A percentile compares a stretch with the other conserved stretches of the same genome.
These are phyloP conservation scores for Phlyctochytrium arcticum DNA, from an alignment of 192 early-diverging fungal species.

Conservation along the genomic window DNA sequence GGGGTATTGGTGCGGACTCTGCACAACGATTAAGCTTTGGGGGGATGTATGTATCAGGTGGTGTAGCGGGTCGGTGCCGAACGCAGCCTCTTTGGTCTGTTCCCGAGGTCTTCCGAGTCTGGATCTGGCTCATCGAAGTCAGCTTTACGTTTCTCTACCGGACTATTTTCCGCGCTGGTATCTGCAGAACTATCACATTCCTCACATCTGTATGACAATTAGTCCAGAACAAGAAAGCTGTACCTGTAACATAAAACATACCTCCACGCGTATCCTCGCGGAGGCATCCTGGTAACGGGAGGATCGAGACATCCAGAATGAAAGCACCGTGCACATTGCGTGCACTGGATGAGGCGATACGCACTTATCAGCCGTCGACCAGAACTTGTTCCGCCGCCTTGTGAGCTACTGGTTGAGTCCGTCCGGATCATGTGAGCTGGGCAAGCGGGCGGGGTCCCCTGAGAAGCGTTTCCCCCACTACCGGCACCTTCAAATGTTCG, in stretches of 20 bases:
- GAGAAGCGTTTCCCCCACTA: no score
- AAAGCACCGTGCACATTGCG: slow-evolving; percentile 2
- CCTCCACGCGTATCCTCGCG: slow-evolving; percentile 18
- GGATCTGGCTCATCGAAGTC: background rate
- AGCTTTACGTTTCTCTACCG: background rate
- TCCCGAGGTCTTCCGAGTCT: background rate
- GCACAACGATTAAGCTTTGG: no score
- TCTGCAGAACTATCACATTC: background rate
- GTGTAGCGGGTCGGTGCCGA: background rate
- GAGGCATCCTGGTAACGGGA: slow-evolving; percentile 6
- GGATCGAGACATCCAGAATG: slow-evolving; percentile 23
- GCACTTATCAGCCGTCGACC: background rate
- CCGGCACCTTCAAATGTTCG: slow-evolving; percentile 18
- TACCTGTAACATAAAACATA: background rate
- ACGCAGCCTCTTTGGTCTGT: background rate
- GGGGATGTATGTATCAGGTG: background rate
- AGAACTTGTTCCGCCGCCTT: background rate
- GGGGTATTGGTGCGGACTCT: no score
- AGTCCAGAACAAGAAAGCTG: background rate
- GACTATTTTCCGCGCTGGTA: background rate
- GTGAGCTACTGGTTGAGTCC: no score
- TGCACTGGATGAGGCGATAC: slow-evolving; percentile 13
- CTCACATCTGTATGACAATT: background rate
- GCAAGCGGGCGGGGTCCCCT: no score
- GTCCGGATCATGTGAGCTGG: no score